Conservation (phyloP, 257 asterid species). For the Solanum pinnatisectum region DNA sequence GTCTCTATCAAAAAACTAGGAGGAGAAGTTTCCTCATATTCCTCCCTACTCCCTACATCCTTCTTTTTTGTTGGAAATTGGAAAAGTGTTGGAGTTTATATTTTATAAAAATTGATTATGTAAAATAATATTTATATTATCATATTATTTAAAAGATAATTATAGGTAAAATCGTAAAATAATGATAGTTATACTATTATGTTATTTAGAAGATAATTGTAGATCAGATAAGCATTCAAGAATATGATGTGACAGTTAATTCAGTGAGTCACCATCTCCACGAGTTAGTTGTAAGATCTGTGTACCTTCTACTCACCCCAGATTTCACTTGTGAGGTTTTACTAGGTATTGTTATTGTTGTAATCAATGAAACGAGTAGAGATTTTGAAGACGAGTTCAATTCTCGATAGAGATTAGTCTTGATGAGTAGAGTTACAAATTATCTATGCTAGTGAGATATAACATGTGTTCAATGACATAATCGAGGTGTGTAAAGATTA, state of each 20-base stretch:
- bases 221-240: not conserved
- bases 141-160: not conserved
- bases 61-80: not conserved
- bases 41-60: not conserved
- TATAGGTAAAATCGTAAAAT: not conserved
- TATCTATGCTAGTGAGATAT: not conserved
- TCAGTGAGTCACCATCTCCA: too few species aligned
- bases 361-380: not conserved
- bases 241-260: not conserved
- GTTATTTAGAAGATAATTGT: not conserved
- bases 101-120: not conserved
- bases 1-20: not conserved
- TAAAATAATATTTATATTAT: not conserved
- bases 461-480: not conserved
- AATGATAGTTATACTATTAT: not conserved
- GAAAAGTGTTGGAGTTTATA: not conserved
- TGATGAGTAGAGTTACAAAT: not conserved
- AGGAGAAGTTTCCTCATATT: not conserved
- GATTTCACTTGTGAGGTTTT: fast-evolving
- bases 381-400: not conserved
- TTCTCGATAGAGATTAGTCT: not conserved
- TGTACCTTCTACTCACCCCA: not conserved
- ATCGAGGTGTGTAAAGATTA: not conserved
- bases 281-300: too few species aligned
- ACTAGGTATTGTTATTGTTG: not conserved